phyloP scores from a whole-genome alignment of 1,139 yeast genomes.

The Yarrowia galli region DNA sequence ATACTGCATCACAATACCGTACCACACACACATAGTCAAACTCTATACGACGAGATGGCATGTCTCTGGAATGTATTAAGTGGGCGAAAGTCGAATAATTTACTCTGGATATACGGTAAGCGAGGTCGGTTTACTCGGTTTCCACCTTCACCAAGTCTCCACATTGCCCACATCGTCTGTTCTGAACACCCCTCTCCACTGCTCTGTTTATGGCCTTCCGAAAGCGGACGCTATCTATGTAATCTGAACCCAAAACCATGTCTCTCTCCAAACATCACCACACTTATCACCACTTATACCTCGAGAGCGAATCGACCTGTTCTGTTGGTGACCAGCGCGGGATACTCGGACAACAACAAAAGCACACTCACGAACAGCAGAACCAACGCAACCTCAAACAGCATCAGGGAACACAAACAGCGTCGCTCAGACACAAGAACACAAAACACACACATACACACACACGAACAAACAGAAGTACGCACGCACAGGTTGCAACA shows the following conservation, averaged over 20 bases:
- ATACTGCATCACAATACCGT: too few relatives aligned
- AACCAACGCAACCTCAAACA: too few relatives aligned
- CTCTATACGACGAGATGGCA: neutral
- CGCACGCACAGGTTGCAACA: too few relatives aligned
- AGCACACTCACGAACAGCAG: too few relatives aligned
- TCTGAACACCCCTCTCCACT: neutral
- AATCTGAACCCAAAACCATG: constrained; percentile 12
- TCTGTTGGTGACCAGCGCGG: too few relatives aligned
- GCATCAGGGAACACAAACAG: too few relatives aligned
- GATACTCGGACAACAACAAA: too few relatives aligned
- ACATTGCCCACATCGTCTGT: too few relatives aligned
- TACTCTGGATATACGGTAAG: neutral
- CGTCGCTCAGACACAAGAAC: too few relatives aligned
- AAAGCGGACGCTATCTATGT: constrained; percentile 34
- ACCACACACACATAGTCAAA: constrained; percentile 1
- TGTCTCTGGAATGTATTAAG: neutral
- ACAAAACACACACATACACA: too few relatives aligned
- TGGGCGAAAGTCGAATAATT: neutral
- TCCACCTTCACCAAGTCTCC: neutral
- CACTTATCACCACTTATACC: neutral
- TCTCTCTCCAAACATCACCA: constrained; percentile 1
- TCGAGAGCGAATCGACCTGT: too few relatives aligned
- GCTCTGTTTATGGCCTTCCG: constrained; percentile 17
- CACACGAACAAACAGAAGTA: too few relatives aligned
- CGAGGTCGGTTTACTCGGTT: neutral